These are phyloP conservation scores for Saccharomyces hybrid DNA, from an alignment of 1,139 yeast genomes.

Conservation along the genomic window DNA sequence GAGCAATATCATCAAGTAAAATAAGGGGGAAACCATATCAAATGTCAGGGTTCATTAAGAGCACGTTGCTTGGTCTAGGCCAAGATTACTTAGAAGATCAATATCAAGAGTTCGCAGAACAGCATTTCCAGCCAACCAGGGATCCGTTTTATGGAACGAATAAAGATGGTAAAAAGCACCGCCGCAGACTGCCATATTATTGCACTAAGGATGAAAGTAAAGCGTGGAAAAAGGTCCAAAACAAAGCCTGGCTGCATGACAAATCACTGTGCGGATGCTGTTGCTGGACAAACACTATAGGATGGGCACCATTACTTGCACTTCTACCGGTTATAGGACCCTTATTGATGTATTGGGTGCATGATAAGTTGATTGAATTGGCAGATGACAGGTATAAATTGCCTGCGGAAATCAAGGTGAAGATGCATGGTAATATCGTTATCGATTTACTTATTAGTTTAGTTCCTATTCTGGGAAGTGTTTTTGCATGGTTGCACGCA, in stretches of 20 bases:
- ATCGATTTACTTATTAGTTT: constrained; percentile 67
- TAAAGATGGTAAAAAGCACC: constrained; percentile 41
- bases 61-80: constrained; percentile 7
- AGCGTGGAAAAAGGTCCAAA: constrained; percentile 65
- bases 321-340: constrained; percentile 80
- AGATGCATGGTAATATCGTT: constrained; percentile 66
- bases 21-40: neutral
- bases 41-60: constrained; percentile 7
- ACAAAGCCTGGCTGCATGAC: constrained; percentile 80
- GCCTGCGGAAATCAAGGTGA: constrained; percentile 54
- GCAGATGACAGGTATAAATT: constrained; percentile 51
- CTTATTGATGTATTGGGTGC: constrained; percentile 66
- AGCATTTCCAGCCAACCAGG: constrained; percentile 28
- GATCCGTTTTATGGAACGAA: constrained; percentile 59
- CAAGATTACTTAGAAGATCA: constrained; percentile 20
- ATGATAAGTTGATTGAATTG: constrained; percentile 52
- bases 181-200: constrained; percentile 52
- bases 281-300: constrained; percentile 71
- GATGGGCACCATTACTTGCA: constrained; percentile 63
- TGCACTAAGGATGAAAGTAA: constrained; percentile 56
- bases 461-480: constrained; percentile 71
- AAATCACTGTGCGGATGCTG: constrained; percentile 66
- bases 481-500: constrained; percentile 72
- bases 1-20: neutral
- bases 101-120: constrained; percentile 25